Evolutionary conservation across 331 rosid genomes (phyloP).

Genomic region (Saraca asoca): DNA sequence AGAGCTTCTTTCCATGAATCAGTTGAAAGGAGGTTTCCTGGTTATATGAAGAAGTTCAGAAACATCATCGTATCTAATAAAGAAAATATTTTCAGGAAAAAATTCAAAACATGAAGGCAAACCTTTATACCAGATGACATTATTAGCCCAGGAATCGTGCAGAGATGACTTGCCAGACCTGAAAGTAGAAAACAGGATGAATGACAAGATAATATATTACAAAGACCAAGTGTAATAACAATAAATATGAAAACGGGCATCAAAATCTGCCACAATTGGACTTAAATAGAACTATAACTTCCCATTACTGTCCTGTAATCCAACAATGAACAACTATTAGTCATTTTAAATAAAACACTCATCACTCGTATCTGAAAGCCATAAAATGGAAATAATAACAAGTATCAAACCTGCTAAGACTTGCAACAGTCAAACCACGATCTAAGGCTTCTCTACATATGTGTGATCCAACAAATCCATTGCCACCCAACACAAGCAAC

Average conservation of each 20-base stretch:
- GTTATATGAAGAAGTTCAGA: slow-evolving; percentile 35
- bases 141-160: slow-evolving; percentile 75
- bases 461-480: slow-evolving; percentile 96
- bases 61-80: slow-evolving; percentile 28
- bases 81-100: slow-evolving; percentile 21
- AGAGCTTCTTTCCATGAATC: slow-evolving; percentile 86
- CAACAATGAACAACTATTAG: neutral
- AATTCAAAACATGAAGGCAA: slow-evolving; percentile 22
- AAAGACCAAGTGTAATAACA: neutral
- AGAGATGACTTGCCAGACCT: slow-evolving; percentile 89
- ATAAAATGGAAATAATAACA: neutral
- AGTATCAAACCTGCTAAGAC: slow-evolving; percentile 63
- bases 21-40: slow-evolving; percentile 85
- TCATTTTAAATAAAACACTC: neutral
- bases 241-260: neutral
- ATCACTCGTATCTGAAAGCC: neutral
- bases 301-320: slow-evolving; percentile 10
- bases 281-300: neutral
- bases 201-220: slow-evolving; percentile 16
- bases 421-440: slow-evolving; percentile 74
- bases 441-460: slow-evolving; percentile 77
- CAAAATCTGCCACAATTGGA: neutral
- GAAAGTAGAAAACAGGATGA: slow-evolving; percentile 34
- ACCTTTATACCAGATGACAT: slow-evolving; percentile 85
- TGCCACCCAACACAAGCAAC: slow-evolving; percentile 98